These are phyloP conservation scores for Buddleja alternifolia DNA, from an alignment of 257 asterid genomes.

Conservation along the genomic window DNA sequence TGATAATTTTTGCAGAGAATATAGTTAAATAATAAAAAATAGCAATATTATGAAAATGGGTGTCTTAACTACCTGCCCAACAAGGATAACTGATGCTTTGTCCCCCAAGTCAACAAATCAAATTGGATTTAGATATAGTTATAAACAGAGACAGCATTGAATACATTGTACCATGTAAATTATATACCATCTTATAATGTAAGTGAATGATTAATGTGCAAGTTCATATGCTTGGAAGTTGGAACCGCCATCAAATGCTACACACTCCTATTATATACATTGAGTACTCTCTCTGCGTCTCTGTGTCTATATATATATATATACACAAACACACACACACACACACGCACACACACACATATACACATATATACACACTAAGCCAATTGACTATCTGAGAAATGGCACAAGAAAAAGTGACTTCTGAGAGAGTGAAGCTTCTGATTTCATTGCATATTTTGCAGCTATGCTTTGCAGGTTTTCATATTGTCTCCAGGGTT, in stretches of 20 bases:
- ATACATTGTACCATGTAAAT: constrained; percentile 39
- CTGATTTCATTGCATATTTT: constrained; percentile 64
- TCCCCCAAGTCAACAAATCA: constrained; percentile 69
- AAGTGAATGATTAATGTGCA: constrained; percentile 42
- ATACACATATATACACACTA: constrained; percentile 9
- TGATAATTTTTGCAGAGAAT: constrained; percentile 21
- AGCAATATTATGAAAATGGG: constrained; percentile 23
- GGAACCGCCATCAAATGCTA: constrained; percentile 41
- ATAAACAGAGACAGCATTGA: constrained; percentile 31
- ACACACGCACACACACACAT: neutral
- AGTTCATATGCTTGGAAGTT: constrained; percentile 49
- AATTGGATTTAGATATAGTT: constrained; percentile 34
- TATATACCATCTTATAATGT: constrained; percentile 39
- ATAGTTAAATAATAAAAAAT: constrained; percentile 3
- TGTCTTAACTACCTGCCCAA: constrained; percentile 50
- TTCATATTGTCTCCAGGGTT: constrained; percentile 83
- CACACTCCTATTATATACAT: constrained; percentile 20
- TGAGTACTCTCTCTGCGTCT: too few relatives aligned
- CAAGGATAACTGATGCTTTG: constrained; percentile 62
- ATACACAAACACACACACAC: too few relatives aligned
- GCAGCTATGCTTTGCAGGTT: constrained; percentile 86
- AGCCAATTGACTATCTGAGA: constrained; percentile 4
- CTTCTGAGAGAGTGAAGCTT: constrained; percentile 64
- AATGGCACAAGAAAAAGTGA: constrained; percentile 51
- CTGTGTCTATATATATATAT: too few relatives aligned